phyloP scores from a whole-genome alignment of 805 yeast species.

The Wickerhamia fluorescens region DNA sequence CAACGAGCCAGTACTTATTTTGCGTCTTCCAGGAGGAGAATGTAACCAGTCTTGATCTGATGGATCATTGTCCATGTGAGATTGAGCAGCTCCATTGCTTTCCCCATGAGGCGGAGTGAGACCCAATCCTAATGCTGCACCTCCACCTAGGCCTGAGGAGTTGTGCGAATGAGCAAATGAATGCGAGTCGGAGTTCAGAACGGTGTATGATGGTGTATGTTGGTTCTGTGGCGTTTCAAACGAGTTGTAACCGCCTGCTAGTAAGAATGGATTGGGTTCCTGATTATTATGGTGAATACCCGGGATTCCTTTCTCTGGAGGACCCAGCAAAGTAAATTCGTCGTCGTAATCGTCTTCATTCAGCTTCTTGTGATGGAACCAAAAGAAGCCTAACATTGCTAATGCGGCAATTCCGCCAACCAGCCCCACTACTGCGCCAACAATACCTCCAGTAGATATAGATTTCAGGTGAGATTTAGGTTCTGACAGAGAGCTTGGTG shows the following conservation, averaged over 20 bases:
- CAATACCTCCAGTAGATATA: conserved; percentile 35
- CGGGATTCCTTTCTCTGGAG: conserved; percentile 13
- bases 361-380: conserved; percentile 3
- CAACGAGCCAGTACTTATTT: conserved; percentile 48
- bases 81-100: background rate
- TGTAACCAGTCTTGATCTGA: conserved; percentile 22
- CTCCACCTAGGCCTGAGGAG: background rate
- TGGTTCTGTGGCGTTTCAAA: conserved; percentile 6
- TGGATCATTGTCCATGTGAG: conserved; percentile 1
- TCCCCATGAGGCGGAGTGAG: conserved; percentile 2
- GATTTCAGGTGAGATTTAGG: conserved; percentile 8
- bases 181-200: background rate
- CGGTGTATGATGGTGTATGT: background rate
- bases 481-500: conserved; percentile 4
- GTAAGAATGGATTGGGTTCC: conserved; percentile 18
- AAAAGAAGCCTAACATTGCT: conserved; percentile 11
- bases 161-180: background rate
- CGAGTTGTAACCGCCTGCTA: conserved; percentile 13
- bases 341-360: conserved; percentile 23
- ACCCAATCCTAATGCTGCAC: background rate
- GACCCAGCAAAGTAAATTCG: conserved; percentile 24
- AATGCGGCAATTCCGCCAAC: conserved; percentile 26
- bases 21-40: conserved; percentile 45
- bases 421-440: conserved; percentile 37
- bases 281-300: conserved; percentile 3